Percentiles rank a stretch among this genome's conserved stretches.
Conservation (phyloP, 306 rosid genomes). For the Styphnolobium japonicum region DNA sequence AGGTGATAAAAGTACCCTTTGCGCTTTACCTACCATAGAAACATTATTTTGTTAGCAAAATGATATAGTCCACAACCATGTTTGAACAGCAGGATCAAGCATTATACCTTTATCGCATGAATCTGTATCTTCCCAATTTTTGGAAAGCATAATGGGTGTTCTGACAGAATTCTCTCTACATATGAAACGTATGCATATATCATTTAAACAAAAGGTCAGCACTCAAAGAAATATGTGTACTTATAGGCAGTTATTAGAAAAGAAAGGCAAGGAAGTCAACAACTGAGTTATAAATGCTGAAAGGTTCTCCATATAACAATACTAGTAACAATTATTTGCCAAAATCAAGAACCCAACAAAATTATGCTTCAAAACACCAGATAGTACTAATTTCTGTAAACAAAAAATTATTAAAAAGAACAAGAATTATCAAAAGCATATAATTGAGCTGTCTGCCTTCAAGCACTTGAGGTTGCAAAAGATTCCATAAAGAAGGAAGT, state of each 20-base stretch:
- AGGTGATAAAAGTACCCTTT: conserved; percentile 27
- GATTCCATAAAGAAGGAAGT: neutral
- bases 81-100: conserved; percentile 7
- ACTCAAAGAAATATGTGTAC: neutral
- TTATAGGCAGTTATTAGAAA: neutral
- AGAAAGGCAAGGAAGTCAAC: neutral
- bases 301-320: neutral
- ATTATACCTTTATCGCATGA: conserved; percentile 40
- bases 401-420: neutral
- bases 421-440: neutral
- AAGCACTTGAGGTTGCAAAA: neutral
- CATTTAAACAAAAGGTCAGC: neutral
- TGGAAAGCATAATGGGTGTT: conserved; percentile 42
- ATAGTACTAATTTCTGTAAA: neutral
- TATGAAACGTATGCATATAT: neutral
- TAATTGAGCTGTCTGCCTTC: neutral
- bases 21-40: conserved; percentile 33
- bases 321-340: neutral
- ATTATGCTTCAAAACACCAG: neutral
- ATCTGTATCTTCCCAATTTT: conserved; percentile 37
- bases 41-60: neutral
- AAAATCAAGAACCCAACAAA: neutral
- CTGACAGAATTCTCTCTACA: conserved; percentile 24
- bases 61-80: neutral
- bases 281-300: neutral